Conservation (phyloP, 495 filamentous ascomycete genomes). For the Aspergillus bertholletiae region DNA sequence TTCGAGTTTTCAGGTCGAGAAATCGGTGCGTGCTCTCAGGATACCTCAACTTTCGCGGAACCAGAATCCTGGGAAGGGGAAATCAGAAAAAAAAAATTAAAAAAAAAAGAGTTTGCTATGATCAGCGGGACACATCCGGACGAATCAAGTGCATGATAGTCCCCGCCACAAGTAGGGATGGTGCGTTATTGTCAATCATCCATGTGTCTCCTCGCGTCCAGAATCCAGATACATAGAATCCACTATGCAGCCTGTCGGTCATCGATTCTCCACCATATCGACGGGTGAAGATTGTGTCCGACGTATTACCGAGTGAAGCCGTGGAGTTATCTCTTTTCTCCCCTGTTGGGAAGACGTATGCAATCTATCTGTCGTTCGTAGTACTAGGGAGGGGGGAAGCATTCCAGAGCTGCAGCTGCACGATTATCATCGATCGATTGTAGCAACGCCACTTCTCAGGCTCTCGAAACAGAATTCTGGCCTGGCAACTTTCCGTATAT, state of each 20-base stretch:
- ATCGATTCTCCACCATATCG: neutral
- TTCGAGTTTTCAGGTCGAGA: neutral
- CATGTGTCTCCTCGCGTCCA: neutral
- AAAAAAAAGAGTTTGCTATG: neutral
- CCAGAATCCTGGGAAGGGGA: neutral
- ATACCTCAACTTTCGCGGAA: neutral
- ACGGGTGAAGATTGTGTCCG: neutral
- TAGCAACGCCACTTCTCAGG: neutral
- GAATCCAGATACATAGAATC: neutral
- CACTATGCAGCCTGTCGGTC: neutral
- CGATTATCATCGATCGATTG: conserved; percentile 2
- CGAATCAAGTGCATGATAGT: neutral
- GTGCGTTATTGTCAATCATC: conserved; percentile 1
- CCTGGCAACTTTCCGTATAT: too few species aligned
- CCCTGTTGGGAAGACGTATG: neutral
- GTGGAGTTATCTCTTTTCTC: neutral
- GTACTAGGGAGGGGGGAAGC: neutral
- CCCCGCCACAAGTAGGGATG: neutral
- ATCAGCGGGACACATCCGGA: neutral
- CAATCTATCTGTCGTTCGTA: neutral
- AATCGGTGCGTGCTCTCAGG: neutral
- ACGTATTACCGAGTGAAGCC: neutral
- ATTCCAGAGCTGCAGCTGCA: conserved; percentile 5
- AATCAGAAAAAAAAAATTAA: too few species aligned
- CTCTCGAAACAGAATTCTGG: neutral